Evolutionary conservation across 2,329 filamentous ascomycete species (phyloP).

Genomic region (Penicillium rolfsii): DNA sequence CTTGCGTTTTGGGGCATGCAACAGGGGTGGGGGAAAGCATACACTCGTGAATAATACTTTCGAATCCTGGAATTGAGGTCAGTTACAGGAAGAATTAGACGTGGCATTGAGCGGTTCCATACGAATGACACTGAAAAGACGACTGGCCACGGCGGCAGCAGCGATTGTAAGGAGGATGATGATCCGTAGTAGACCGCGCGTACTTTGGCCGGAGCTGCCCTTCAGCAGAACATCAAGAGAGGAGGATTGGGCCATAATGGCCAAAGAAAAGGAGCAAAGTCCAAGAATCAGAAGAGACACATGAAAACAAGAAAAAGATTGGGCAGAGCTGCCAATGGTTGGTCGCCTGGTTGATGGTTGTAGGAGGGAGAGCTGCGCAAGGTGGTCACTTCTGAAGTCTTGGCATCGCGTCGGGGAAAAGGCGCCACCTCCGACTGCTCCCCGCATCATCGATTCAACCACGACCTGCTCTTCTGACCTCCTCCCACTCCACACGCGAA

Average conservation of each 20-base stretch:
- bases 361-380: constrained; percentile 42
- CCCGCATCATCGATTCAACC: constrained; percentile 31
- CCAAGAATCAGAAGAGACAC: constrained; percentile 32
- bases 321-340: constrained; percentile 29
- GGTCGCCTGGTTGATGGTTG: constrained; percentile 26
- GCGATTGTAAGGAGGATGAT: constrained; percentile 91
- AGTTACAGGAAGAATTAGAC: constrained; percentile 17
- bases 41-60: constrained; percentile 99
- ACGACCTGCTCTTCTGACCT: background rate
- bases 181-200: constrained; percentile 81
- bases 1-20: constrained; percentile 11
- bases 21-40: constrained; percentile 50
- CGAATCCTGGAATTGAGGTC: constrained; percentile 67
- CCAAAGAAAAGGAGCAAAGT: constrained; percentile 40
- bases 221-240: constrained; percentile 66
- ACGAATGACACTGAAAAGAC: constrained; percentile 98
- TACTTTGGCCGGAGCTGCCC: constrained; percentile 78
- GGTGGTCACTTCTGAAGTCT: constrained; percentile 48
- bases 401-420: constrained; percentile 42
- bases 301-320: constrained; percentile 32
- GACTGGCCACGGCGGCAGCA: constrained; percentile 85
- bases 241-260: constrained; percentile 51
- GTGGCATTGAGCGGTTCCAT: constrained; percentile 48
- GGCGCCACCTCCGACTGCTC: constrained; percentile 36
- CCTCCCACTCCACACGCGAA: background rate